Evolutionary conservation across 768 basidiomycete genomes (phyloP).

Genomic region (Pleurotus pulmonarius): DNA sequence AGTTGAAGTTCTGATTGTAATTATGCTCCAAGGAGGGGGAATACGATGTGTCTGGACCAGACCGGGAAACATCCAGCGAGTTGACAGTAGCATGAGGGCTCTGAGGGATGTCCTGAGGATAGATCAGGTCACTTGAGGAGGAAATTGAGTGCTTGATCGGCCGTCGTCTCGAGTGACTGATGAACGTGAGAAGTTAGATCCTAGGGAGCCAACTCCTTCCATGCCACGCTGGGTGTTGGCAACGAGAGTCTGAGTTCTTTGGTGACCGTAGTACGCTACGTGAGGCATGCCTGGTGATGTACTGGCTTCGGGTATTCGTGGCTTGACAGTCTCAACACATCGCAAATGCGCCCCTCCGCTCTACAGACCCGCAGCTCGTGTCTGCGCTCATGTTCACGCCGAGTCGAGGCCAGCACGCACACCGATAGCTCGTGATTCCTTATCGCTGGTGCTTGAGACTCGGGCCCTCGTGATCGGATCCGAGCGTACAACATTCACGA

Average conservation of each 20-base stretch:
- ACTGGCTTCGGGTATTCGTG: conserved; percentile 74
- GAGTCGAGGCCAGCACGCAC: too few species aligned
- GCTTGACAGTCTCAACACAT: too few species aligned
- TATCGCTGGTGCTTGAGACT: too few species aligned
- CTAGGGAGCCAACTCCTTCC: conserved; percentile 35
- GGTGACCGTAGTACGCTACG: conserved; percentile 65
- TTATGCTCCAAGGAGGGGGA: background rate
- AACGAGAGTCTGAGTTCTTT: conserved; percentile 56
- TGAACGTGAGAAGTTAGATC: conserved; percentile 1
- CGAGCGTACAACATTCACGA: too few species aligned
- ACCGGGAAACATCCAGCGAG: background rate
- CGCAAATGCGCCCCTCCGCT: too few species aligned
- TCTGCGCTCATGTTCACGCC: too few species aligned
- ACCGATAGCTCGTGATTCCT: too few species aligned
- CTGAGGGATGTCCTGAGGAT: background rate
- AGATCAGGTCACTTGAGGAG: background rate
- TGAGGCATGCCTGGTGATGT: conserved; percentile 80
- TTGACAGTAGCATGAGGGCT: background rate
- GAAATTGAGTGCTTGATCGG: background rate
- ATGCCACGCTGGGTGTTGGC: conserved; percentile 59
- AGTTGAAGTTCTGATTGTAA: background rate
- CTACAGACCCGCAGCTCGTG: too few species aligned
- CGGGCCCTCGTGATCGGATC: too few species aligned
- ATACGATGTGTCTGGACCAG: background rate
- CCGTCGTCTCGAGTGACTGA: background rate